phyloP scores from a whole-genome alignment of 352 stramenopile genomes.

The Globisporangium canariense region DNA sequence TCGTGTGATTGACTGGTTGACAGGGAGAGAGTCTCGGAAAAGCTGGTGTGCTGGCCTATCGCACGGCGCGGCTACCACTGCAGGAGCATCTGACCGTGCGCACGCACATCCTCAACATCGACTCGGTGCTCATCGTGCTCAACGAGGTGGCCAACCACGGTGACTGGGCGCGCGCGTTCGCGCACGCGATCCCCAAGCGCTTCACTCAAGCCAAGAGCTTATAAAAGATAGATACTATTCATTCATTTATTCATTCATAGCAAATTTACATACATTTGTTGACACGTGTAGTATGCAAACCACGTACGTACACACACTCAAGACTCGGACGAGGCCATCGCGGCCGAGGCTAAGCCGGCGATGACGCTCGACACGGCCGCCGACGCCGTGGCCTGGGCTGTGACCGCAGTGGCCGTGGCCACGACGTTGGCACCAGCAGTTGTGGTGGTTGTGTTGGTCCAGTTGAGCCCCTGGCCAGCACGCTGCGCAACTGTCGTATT shows the following conservation, averaged over 20 bases:
- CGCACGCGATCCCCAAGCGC: slow-evolving; percentile 46
- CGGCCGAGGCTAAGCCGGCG: slow-evolving; percentile 35
- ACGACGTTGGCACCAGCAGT: slow-evolving; percentile 15
- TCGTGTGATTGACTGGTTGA: background rate
- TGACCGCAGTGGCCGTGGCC: background rate
- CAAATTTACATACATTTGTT: background rate
- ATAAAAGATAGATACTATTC: background rate
- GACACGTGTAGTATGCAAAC: background rate
- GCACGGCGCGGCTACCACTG: slow-evolving; percentile 53
- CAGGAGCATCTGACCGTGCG: slow-evolving; percentile 56
- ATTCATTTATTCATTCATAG: background rate
- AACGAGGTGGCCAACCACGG: slow-evolving; percentile 70
- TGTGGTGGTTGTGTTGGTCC: slow-evolving; percentile 47
- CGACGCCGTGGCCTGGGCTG: slow-evolving; percentile 29
- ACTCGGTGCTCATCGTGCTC: slow-evolving; percentile 66
- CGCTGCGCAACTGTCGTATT: slow-evolving; percentile 88
- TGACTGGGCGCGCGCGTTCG: slow-evolving; percentile 65
- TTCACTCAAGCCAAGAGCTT: slow-evolving; percentile 27
- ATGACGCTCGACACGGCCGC: slow-evolving; percentile 67
- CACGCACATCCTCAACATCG: slow-evolving; percentile 78
- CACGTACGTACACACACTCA: slow-evolving; percentile 11
- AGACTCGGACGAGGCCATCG: slow-evolving; percentile 10
- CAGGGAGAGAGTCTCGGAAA: slow-evolving; percentile 49
- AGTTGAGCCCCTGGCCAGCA: slow-evolving; percentile 83
- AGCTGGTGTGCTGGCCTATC: slow-evolving; percentile 27